A percentile compares a stretch with the other conserved stretches of the same genome.
These are phyloP conservation scores for Ceratocystis huliohia DNA, from an alignment of 2,329 filamentous ascomycete genomes.

Conservation along the genomic window DNA sequence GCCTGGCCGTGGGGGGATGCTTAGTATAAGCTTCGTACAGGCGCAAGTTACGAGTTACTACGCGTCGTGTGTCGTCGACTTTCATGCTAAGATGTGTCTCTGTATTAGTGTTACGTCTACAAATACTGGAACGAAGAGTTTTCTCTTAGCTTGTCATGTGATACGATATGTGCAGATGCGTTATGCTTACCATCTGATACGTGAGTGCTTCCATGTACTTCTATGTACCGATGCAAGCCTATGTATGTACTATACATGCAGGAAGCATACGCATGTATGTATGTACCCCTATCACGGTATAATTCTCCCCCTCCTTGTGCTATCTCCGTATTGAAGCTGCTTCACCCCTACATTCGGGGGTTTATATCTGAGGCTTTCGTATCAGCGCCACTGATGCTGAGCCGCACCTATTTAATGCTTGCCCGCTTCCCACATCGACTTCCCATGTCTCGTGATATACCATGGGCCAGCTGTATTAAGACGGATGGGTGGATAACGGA, in stretches of 20 bases:
- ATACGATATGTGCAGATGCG: background rate
- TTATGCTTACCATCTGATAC: too few relatives aligned
- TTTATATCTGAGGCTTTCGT: background rate
- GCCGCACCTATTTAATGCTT: background rate
- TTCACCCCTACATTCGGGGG: background rate
- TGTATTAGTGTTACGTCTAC: slow-evolving; percentile 4
- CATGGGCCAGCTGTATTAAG: background rate
- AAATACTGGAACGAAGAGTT: background rate
- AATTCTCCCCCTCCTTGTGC: background rate
- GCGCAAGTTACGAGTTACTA: background rate
- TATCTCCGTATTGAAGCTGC: background rate
- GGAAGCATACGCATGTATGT: too few relatives aligned
- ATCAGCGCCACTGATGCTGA: background rate
- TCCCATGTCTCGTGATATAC: background rate
- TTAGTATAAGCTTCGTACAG: background rate
- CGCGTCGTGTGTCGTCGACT: background rate
- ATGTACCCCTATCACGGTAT: background rate
- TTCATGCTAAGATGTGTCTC: slow-evolving; percentile 1
- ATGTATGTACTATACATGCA: background rate
- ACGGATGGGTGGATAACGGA: background rate
- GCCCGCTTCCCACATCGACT: background rate
- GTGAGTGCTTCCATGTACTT: background rate
- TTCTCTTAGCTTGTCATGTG: background rate
- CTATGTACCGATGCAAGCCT: background rate
- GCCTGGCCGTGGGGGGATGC: background rate